Percentiles rank a stretch among this genome's conserved stretches.
phyloP scores from a whole-genome alignment of 352 stramenopile genomes.

The Globisporangium recalcitrans region DNA sequence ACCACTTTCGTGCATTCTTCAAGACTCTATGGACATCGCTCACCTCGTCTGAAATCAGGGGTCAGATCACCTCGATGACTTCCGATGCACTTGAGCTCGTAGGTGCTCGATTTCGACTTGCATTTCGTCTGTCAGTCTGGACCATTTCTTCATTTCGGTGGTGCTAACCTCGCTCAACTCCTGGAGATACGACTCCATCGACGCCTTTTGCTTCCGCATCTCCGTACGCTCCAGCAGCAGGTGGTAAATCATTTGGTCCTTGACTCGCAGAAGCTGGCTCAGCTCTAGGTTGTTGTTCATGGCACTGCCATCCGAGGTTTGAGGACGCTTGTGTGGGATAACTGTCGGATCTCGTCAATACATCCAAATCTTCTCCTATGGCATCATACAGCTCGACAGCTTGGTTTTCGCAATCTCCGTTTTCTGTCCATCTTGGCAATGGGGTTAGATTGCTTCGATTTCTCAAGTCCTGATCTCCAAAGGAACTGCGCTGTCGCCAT shows the following conservation, averaged over 20 bases:
- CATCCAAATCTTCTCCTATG: slow-evolving; percentile 53
- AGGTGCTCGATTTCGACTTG: slow-evolving; percentile 70
- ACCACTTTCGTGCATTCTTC: neutral
- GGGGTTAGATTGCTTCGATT: neutral
- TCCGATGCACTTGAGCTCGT: slow-evolving; percentile 21
- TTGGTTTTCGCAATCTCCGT: slow-evolving; percentile 14
- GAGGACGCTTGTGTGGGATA: neutral
- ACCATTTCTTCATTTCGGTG: slow-evolving; percentile 81
- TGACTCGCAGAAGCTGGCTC: slow-evolving; percentile 48
- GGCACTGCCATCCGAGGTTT: neutral
- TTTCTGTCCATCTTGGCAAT: neutral
- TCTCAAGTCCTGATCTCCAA: neutral
- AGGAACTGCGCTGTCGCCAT: neutral
- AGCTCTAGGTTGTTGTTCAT: slow-evolving; percentile 18
- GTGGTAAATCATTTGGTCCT: slow-evolving; percentile 84
- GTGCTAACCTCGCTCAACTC: slow-evolving; percentile 68
- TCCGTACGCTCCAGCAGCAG: slow-evolving; percentile 59
- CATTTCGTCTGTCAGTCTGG: slow-evolving; percentile 76
- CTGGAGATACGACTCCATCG: slow-evolving; percentile 48
- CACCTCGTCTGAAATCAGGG: neutral
- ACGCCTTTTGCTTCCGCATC: slow-evolving; percentile 44
- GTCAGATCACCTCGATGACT: neutral
- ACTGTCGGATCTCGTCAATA: slow-evolving; percentile 40
- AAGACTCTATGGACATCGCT: neutral
- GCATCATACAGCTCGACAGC: slow-evolving; percentile 32